Conservation (phyloP, 345 rosid species). For the Linum lewisii region DNA sequence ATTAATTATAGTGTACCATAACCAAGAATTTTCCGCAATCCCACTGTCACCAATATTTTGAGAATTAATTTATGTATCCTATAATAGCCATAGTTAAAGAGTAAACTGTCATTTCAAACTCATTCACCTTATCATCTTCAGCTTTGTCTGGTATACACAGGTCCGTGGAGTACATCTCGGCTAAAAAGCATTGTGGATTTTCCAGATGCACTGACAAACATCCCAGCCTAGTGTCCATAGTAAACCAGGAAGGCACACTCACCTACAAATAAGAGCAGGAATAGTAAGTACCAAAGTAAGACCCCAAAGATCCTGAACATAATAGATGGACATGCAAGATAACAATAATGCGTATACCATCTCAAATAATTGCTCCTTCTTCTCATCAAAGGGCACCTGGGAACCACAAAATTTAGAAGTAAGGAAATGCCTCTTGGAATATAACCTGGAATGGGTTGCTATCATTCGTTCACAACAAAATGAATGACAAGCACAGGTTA, state of each 20-base stretch:
- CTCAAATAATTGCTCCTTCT: constrained; percentile 86
- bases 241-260: constrained; percentile 97
- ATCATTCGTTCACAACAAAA: no score
- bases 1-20: no score
- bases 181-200: constrained; percentile 96
- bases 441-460: background rate
- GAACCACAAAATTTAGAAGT: constrained; percentile 9
- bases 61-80: no score
- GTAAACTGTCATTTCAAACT: background rate
- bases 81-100: background rate
- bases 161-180: constrained; percentile 97
- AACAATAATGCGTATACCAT: constrained; percentile 74
- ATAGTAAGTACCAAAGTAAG: constrained; percentile 9
- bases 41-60: no score
- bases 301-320: background rate
- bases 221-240: constrained; percentile 90
- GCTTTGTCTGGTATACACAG: constrained; percentile 83
- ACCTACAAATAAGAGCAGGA: constrained; percentile 43
- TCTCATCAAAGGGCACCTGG: constrained; percentile 84
- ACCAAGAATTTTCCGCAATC: no score
- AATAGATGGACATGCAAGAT: background rate
- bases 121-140: constrained; percentile 90
- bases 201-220: constrained; percentile 93
- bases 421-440: background rate
- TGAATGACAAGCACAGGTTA: no score